Evolutionary conservation across 2,329 filamentous ascomycete species (phyloP), one percentile per base, ranked within the genome.

Genomic region (Ophidiomyces ophidiicola): DNA sequence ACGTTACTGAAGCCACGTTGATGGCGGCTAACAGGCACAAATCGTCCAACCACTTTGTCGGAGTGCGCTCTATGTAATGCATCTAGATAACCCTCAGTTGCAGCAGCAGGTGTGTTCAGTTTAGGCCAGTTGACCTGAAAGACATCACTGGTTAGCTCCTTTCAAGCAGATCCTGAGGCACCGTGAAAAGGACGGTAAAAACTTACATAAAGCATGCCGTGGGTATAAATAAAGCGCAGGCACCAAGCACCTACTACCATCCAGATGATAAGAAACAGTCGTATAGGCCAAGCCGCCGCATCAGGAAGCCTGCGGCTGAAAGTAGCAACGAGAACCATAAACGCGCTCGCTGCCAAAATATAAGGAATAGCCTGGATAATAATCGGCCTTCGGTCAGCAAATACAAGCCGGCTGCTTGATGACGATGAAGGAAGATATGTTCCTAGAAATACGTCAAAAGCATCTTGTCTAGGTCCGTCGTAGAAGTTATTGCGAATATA

Each of bases 41-140:
- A 73, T 10, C 74, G 65, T 2, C 90, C 90, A 33, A 96, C 71
- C 12, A 98, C 59, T 43, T 78, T 74, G 55, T 93, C 84, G 55
- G 90, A 86, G 48, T 79, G 72, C 8, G 87, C 86, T 56, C 85
- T 82, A 49, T 72, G 71, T 49, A 94, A 76, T 37, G 88, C 83
- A 51, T 94, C 86, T 52, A 85, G 78, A 60, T 87, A 93, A 26
- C 85, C 85, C 53, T 98, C 90, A 5, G 76, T 73, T 2, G 85
- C 87, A 62, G 82, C 92, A 2, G 83, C 76, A 11, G 85, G 79
- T 7, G 86, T 87, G 59, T 92, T 93, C 33, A 98, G 74, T 57
- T 93, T 94, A 6, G 90, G 90, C 90, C 92, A 98, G 64, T 94
- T 96, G 50, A 94, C 87, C 86, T 94, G 45, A 31, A 36, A 32